Evolutionary conservation across 2,329 filamentous ascomycete species (phyloP), one percentile per base, ranked within the genome.

Genomic region (Colletotrichum sidae): DNA sequence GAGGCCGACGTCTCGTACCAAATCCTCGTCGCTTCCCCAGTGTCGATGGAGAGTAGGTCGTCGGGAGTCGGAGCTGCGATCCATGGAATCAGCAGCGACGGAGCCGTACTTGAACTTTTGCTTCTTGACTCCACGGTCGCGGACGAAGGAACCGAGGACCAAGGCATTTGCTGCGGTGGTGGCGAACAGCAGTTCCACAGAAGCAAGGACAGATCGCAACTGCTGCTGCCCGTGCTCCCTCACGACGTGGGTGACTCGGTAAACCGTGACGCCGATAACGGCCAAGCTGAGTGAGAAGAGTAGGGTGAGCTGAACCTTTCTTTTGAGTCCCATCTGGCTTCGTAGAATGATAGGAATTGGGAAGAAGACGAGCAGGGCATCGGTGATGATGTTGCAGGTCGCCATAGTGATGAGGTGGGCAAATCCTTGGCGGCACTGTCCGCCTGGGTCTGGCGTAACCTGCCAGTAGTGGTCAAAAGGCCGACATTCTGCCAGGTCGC

Each of bases 11-110:
- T 90, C 92, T 55, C 91, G 84, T 5, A 96, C 93, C 1, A 98
- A 86, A 74, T 98, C 93, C 73, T 96, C 94, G 71, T 98, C 95
- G 70, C 93, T 97, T 47, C 93, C 94, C 90, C 92, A 95, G 60
- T 92, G 88, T 54, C 87, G 86, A 65, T 89, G 79, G 49, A 90
- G 67, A 10, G 84, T 83, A 68, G 81, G 84, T 68, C 84, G 80
- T 67, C 77, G 80, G 15, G 78, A 72, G 46, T 67, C 74, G 2
- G 74, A 73, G 3, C 78, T 76, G 47, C 78, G 82, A 54, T 88
- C 89, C 44, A 91, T 80, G 1, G 92, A 94, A 45, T 88, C 87
- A 47, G 85, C 84, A 4, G 86, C 80, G 11, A 84, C 80, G 2
- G 89, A 88, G 13, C 84, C 83, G 67, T 88, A 85, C 58, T 90